A percentile compares a stretch with the other conserved stretches of the same genome.
phyloP scores from a whole-genome alignment of 352 stramenopile genomes.

The Phytopythium kandeliae region DNA sequence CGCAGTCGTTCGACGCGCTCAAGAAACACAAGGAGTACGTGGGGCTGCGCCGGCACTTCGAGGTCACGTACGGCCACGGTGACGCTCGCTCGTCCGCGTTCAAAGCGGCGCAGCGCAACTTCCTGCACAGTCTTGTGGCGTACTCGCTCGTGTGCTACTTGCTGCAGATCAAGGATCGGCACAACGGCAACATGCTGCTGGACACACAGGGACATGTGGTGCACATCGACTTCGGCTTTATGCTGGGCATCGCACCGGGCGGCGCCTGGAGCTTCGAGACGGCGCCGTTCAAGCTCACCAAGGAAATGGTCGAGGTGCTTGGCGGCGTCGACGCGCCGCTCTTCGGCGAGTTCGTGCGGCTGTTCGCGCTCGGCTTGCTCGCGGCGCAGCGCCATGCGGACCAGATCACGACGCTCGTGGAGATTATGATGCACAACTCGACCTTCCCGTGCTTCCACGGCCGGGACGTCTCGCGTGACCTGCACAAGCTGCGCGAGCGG shows the following conservation, averaged over 20 bases:
- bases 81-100: slow-evolving; percentile 33
- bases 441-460: slow-evolving; percentile 74
- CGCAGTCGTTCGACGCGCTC: slow-evolving; percentile 93
- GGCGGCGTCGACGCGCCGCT: slow-evolving; percentile 47
- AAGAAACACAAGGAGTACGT: slow-evolving; percentile 89
- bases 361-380: slow-evolving; percentile 50
- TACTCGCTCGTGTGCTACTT: slow-evolving; percentile 83
- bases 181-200: slow-evolving; percentile 97
- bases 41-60: slow-evolving; percentile 88
- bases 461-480: slow-evolving; percentile 86
- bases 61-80: slow-evolving; percentile 76
- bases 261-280: slow-evolving; percentile 91
- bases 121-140: slow-evolving; percentile 60
- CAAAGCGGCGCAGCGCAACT: slow-evolving; percentile 50
- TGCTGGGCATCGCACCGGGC: slow-evolving; percentile 92
- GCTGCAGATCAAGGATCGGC: slow-evolving; percentile 91
- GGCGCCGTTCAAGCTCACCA: slow-evolving; percentile 95
- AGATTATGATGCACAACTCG: slow-evolving; percentile 84
- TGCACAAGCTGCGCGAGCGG: slow-evolving; percentile 64
- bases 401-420: slow-evolving; percentile 58
- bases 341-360: slow-evolving; percentile 68
- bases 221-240: slow-evolving; percentile 98
- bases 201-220: slow-evolving; percentile 87
- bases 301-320: slow-evolving; percentile 93
- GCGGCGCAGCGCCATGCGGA: slow-evolving; percentile 51